A percentile compares a stretch with the other conserved stretches of the same genome.
phyloP scores from a whole-genome alignment of 2,329 filamentous ascomycete species.

The Fusarium odoratissimum region DNA sequence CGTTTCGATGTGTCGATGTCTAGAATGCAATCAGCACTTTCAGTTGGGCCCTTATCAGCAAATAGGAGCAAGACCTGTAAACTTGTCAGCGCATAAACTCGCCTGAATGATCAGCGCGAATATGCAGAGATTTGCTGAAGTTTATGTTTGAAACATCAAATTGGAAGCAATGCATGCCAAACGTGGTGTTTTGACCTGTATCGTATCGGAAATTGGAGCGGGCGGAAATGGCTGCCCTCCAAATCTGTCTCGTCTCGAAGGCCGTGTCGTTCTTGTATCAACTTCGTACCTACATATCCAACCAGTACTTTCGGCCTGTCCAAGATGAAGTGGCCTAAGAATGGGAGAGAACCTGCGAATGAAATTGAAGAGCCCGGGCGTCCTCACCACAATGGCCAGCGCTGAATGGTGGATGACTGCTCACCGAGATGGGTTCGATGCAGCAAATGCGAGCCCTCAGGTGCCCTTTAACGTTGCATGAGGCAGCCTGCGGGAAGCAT shows the following conservation, averaged over 20 bases:
- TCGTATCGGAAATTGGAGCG: background rate
- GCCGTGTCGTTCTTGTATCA: background rate
- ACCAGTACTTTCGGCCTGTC: background rate
- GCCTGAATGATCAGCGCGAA: background rate
- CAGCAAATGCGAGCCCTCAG: background rate
- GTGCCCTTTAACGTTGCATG: background rate
- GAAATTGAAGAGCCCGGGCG: rapidly evolving
- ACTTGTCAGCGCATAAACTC: background rate
- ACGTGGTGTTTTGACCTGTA: background rate
- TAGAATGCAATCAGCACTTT: background rate
- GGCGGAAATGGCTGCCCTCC: background rate
- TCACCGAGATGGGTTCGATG: rapidly evolving
- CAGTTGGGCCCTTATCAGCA: background rate
- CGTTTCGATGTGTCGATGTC: background rate
- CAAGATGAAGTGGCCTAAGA: background rate
- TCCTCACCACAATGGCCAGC: background rate
- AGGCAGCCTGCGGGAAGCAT: background rate
- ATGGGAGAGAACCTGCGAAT: background rate
- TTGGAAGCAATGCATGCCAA: background rate
- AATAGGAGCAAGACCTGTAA: background rate
- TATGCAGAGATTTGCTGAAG: background rate
- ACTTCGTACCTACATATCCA: background rate
- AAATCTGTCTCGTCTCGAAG: background rate
- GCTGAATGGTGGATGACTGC: too few species aligned
- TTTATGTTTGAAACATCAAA: background rate